A percentile compares a stretch with the other conserved stretches of the same genome.
Conservation (phyloP, 306 rosid species). For the Pyrus pyrifolia region DNA sequence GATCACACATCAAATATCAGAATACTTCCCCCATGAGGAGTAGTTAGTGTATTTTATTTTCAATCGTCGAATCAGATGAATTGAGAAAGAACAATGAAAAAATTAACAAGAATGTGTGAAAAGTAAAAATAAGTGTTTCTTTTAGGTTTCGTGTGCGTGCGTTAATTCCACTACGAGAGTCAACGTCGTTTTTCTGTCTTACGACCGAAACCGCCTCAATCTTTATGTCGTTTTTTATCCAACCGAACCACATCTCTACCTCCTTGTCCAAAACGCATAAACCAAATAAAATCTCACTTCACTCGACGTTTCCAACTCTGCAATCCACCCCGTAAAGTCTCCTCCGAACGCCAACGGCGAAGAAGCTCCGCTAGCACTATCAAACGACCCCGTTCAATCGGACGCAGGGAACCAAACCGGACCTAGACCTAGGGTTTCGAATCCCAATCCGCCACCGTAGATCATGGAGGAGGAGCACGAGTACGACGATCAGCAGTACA, state of each 20-base stretch:
- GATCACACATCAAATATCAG: too few species aligned
- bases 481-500: slow-evolving; percentile 54
- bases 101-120: too few species aligned
- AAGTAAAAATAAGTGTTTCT: too few species aligned
- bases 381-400: neutral
- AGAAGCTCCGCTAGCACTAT: neutral
- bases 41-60: too few species aligned
- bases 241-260: neutral
- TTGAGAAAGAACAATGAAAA: too few species aligned
- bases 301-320: neutral
- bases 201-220: neutral
- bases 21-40: too few species aligned
- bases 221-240: too few species aligned
- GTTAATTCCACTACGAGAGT: too few species aligned
- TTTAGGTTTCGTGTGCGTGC: too few species aligned
- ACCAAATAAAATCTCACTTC: neutral
- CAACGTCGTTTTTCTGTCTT: too few species aligned
- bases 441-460: neutral
- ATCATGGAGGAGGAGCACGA: slow-evolving; percentile 73
- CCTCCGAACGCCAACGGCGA: neutral
- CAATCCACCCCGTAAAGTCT: neutral
- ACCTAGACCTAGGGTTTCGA: slow-evolving; percentile 1
- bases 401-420: neutral
- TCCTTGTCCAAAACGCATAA: too few species aligned
- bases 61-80: too few species aligned